Evolutionary conservation across 1,284 basidiomycete genomes (phyloP), one percentile per base, ranked within the genome.

Genomic region (Fomitopsis betulina): DNA sequence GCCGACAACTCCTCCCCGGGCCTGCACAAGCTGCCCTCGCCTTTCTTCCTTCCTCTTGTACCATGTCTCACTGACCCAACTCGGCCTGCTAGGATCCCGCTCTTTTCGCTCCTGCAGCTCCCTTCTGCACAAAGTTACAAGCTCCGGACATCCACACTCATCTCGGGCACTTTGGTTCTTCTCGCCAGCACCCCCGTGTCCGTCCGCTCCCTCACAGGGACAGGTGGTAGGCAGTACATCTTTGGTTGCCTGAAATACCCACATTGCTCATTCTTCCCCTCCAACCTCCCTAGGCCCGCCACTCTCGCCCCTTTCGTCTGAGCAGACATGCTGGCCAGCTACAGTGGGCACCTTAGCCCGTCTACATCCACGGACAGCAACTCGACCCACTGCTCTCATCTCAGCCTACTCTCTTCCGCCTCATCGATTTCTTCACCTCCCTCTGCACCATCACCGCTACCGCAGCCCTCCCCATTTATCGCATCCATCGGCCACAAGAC

Each of bases 401-500:
- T 70, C 25, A 69, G 67, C 58, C 62, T 68, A 23, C 65, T 68
- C 51, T 67, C 68, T 8, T 63, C 65, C 3, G 58, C 66, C 17
- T 69, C 69, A 17, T 69, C 69, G 10, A 55, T 64, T 1, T 64
- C 67, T 15, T 69, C 65, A 4, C 23, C 53, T 21, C 13, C 57
- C 7, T 54, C 63, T 12, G 57, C 62, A n/a, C 62, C 63, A 17
- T 57, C 58, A n/a, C 56, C 55, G 9, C 63, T 61, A n/a, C 61
- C 62, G 4, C 53, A 56, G 15, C 60, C 67, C 6, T 68, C 68
- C 3, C 63, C 67, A 1, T 60, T 67, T 15, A 62, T 64, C 8
- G 66, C 64, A 23, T 61, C 65, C 9, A 65, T 67, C 25, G 67
- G 62, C 53, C 67, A 60, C 64, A 72, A 71, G 64, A 72, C 71